Evolutionary conservation across 2,329 filamentous ascomycete species (phyloP).

Genomic region (Colletotrichum cordylinicola): DNA sequence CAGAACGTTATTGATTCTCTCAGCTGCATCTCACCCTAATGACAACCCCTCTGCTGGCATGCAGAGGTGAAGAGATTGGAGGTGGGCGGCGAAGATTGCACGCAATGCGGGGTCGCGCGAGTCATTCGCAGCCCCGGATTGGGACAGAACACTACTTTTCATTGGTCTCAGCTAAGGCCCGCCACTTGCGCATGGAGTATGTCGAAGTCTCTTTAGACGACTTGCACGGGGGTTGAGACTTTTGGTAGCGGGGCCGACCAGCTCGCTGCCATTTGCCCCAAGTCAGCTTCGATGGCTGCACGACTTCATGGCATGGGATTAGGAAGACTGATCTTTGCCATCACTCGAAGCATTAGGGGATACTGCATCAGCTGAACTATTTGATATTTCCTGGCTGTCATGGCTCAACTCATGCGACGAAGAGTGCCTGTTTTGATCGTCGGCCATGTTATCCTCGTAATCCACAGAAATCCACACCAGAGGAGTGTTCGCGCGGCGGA

Average conservation of each 20-base stretch:
- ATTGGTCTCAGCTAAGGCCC: not conserved
- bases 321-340: too few species aligned
- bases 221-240: not conserved
- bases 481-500: too few species aligned
- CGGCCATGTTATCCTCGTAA: too few species aligned
- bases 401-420: too few species aligned
- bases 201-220: not conserved
- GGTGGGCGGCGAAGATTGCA: not conserved
- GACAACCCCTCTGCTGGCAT: not conserved
- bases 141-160: not conserved
- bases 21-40: not conserved
- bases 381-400: too few species aligned
- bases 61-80: not conserved
- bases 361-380: too few species aligned
- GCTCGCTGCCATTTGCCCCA: not conserved
- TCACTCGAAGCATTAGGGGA: too few species aligned
- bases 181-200: not conserved
- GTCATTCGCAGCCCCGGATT: not conserved
- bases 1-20: not conserved
- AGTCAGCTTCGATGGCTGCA: not conserved
- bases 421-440: too few species aligned
- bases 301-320: not conserved
- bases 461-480: too few species aligned
- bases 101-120: not conserved
- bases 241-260: not conserved